Conservation (phyloP, 305 asterid species). For the Fraxinus platypoda region DNA sequence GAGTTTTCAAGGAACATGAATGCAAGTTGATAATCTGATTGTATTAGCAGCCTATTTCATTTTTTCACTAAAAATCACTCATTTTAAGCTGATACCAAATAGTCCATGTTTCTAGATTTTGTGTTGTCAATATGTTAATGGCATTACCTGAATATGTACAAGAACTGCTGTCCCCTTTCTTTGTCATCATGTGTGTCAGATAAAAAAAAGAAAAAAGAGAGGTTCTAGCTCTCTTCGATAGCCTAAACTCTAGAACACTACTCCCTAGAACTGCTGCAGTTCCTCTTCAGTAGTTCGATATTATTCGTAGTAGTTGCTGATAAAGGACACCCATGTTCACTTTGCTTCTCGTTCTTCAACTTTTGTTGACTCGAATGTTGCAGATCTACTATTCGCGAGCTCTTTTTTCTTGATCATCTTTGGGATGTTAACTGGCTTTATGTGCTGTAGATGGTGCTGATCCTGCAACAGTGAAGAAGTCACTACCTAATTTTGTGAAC, state of each 20-base stretch:
- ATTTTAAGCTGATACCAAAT: background rate
- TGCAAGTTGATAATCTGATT: background rate
- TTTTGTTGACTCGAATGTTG: background rate
- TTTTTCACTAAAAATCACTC: background rate
- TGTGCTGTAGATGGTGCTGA: constrained; percentile 66
- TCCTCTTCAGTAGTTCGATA: background rate
- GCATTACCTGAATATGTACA: background rate
- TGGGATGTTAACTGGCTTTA: constrained; percentile 14
- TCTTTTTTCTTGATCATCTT: constrained; percentile 10
- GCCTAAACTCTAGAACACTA: background rate
- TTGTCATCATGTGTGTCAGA: background rate
- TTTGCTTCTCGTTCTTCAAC: background rate
- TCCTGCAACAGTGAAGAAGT: constrained; percentile 58
- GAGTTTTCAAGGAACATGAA: background rate
- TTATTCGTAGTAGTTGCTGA: background rate
- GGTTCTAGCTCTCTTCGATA: background rate
- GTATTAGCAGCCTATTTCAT: background rate
- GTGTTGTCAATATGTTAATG: background rate
- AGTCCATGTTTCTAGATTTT: background rate
- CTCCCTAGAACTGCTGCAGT: background rate
- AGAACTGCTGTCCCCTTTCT: background rate
- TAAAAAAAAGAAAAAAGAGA: background rate
- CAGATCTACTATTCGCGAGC: background rate
- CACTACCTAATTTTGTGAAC: constrained; percentile 51
- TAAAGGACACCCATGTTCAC: background rate